These are phyloP conservation scores for Gentiana straminea DNA, from an alignment of 257 asterid species.

Conservation along the genomic window DNA sequence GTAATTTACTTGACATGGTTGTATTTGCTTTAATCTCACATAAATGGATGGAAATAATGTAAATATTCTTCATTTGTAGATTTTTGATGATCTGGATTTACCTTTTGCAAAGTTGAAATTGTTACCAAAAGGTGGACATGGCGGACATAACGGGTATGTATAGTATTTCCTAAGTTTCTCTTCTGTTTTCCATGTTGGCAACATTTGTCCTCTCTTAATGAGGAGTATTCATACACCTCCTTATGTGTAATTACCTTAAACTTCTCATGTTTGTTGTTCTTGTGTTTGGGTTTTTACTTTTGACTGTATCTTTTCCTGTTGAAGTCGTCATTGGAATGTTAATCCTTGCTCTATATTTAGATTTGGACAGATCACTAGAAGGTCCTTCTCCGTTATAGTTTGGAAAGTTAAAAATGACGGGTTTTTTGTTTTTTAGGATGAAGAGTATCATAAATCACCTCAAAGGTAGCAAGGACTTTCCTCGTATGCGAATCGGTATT, in stretches of 20 bases:
- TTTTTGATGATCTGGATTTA: constrained; percentile 87
- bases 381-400: no score
- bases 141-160: constrained; percentile 90
- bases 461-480: constrained; percentile 74
- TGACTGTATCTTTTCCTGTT: no score
- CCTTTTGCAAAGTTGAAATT: constrained; percentile 83
- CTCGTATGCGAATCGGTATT: constrained; percentile 82
- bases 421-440: constrained; percentile 50
- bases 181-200: not conserved
- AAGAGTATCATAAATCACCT: constrained; percentile 71
- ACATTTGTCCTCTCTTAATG: not conserved
- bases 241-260: no score
- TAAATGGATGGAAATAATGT: not conserved
- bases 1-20: constrained; percentile 28
- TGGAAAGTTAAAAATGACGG: no score
- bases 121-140: constrained; percentile 98
- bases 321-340: no score
- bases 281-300: no score
- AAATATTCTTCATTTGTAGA: constrained; percentile 27
- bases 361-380: no score
- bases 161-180: not conserved
- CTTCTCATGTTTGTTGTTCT: no score
- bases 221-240: no score
- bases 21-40: not conserved
- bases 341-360: no score